Base-by-base conservation (phyloP, 345 rosid genomes). In the Arabidopsis suecica region DNA sequence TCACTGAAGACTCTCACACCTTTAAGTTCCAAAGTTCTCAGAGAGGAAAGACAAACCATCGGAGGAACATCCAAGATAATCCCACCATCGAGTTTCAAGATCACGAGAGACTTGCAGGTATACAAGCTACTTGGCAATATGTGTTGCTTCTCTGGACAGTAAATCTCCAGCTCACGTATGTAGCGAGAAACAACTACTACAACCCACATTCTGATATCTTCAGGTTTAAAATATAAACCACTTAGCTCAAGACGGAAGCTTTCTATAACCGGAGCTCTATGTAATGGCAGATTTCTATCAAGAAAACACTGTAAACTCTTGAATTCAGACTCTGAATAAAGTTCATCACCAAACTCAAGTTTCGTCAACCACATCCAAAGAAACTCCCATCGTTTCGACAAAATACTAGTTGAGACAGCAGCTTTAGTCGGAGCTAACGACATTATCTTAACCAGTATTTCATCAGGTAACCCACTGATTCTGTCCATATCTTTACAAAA, bases 401-500 rank as follows among this genome's bases (percentile, higher is more conserved):
- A 56, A 13, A 57, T 3, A 12, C 41, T 33, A 33, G 41, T 57
- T 2, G 61, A 57, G 0, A 57, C 23, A 6, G 41, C 61, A 57
- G 14, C 61, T 57, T 14, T n/a, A 1, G 67, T 42, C 3, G 68
- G 68, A 42, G 44, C 38, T 28, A 40, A 44, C 68, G 40, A 44
- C 30, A 63, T 1, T 63, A 63, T n/a, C 25, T 63, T 63, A 9
- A 63, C 2, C 14, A 63, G 9, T 13, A 63, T 9, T 5, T 63
- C 38, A 63, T 63, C 68, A 8, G 68, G n/a, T 58, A 33, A 34
- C 18, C 61, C 61, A 62, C 7, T 42, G 22, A 62, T 7, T 6
- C 1, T 42, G 4, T 63, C 68, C 54, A 44, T 63, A 20, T 8
- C 30, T 33, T 33, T 33, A 33, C 36, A 28, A 28, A 1, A 28